Evolutionary conservation across 108 stramenopile genomes (phyloP).

Genomic region (Craspedostauros australis): DNA sequence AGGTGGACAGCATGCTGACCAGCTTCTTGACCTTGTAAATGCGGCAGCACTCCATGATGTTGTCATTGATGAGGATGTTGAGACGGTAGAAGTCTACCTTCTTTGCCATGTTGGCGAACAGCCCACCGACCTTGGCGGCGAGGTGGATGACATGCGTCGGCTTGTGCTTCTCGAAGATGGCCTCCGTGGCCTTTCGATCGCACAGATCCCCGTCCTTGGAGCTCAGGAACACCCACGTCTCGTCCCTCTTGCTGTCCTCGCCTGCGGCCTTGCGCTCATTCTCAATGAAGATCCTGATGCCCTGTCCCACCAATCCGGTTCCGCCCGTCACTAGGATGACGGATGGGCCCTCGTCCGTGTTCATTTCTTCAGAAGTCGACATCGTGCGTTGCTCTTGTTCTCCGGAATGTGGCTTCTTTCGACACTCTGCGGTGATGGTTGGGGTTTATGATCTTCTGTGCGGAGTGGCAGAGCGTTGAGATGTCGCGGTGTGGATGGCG

Average conservation of each 20-base stretch:
- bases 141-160: conserved; percentile 99
- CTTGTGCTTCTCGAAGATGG: conserved; percentile 89
- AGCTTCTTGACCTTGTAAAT: conserved; percentile 96
- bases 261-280: conserved; percentile 19
- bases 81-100: conserved; percentile 99
- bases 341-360: conserved; percentile 4
- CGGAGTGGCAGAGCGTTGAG: too few species aligned
- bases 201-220: conserved; percentile 86
- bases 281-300: conserved; percentile 79
- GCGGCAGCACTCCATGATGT: conserved; percentile 91
- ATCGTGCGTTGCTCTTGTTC: too few species aligned
- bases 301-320: conserved; percentile 92
- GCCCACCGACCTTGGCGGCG: conserved; percentile 96
- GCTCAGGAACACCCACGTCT: conserved; percentile 76
- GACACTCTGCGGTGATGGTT: too few species aligned
- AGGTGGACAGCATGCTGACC: conserved; percentile 94
- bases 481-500: too few species aligned
- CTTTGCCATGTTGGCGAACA: conserved; percentile 89
- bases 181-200: conserved; percentile 68
- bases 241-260: conserved; percentile 26
- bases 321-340: conserved; percentile 96
- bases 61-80: conserved; percentile 97
- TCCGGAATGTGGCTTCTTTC: too few species aligned
- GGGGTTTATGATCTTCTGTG: too few species aligned
- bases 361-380: too few species aligned